Evolutionary conservation across 1,284 basidiomycete genomes (phyloP), one percentile per base, ranked within the genome.

Genomic region (Paramarasmius palmivorus): DNA sequence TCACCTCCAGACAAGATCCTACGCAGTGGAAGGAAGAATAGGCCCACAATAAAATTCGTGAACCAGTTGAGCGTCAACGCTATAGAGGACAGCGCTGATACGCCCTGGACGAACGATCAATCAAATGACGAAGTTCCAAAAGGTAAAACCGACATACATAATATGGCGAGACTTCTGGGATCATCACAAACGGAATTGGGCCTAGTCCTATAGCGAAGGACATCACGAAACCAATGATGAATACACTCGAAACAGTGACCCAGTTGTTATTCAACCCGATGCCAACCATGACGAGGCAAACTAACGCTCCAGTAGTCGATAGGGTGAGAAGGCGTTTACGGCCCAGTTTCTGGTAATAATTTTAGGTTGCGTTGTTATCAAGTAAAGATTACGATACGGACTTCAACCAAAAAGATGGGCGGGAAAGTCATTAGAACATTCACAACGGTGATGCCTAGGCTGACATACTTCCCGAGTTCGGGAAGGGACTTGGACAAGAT

Each of bases 191-290:
- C 0, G 95, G 95, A 34, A 97, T 74, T 1, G 95, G 94, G 1
- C 95, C 95, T n/a, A 97, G 77, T 1, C 95, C 95, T 36, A 92
- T 73, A 0, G 92, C 90, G 67, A 96, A 98, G 0, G 90, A 90
- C 86, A 88, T 92, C 34, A 97, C 88, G 66, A 97, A 95, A 1
- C 82, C 76, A 44, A 93, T 70, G 59, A 97, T 93, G 3, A 90
- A 83, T 22, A 92, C 65, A 51, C 90, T 93, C 7, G 90, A 84
- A 8, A 94, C 64, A 5, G 74, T 69, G 12, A 80, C 79, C 53
- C 79, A 69, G 35, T 81, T 81, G 3, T 74, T 73, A 65, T 94
- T 77, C 54, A 97, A 74, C 1, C 90, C 89, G 51, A 85, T 75
- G 1, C 90, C 93, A 5, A 95, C 80, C 19, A 82, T 71, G 1